Evolutionary conservation across 2,329 filamentous ascomycete species (phyloP).

Genomic region (Pseudogymnoascus pannorum): DNA sequence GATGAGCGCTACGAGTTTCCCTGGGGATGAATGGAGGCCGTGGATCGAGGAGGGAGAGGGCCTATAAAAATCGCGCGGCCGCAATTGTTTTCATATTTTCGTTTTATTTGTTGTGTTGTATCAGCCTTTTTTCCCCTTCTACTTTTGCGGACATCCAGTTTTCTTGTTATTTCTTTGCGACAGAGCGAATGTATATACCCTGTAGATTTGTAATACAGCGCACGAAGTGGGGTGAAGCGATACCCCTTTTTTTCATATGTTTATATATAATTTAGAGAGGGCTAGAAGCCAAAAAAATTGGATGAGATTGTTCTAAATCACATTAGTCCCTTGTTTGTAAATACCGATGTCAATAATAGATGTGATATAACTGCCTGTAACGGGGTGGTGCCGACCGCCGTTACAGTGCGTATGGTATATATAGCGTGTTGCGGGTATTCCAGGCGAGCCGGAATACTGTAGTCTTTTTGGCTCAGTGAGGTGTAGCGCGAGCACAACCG

Average conservation of each 20-base stretch:
- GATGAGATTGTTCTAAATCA: slow-evolving; percentile 44
- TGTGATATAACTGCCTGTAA: no score
- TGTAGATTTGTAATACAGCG: neutral
- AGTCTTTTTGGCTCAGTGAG: no score
- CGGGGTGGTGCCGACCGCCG: no score
- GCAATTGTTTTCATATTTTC: neutral
- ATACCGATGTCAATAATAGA: no score
- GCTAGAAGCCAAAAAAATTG: slow-evolving; percentile 35
- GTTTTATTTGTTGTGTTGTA: neutral
- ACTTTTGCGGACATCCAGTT: neutral
- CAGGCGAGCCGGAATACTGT: no score
- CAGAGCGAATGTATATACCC: neutral
- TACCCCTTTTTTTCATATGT: slow-evolving; percentile 1
- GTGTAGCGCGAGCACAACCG: no score
- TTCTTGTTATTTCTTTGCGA: slow-evolving; percentile 5
- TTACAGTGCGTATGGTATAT: no score
- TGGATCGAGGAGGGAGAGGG: slow-evolving; percentile 28
- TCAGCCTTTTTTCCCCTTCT: neutral
- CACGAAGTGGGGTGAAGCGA: neutral
- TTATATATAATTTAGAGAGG: slow-evolving; percentile 44
- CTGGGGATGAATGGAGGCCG: slow-evolving; percentile 64
- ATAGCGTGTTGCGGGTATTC: no score
- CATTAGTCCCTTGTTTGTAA: slow-evolving; percentile 39
- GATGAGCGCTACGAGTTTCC: slow-evolving; percentile 63
- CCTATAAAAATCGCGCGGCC: slow-evolving; percentile 2